Conservation (phyloP, 2,329 filamentous ascomycete species). For the Aureobasidium namibiae region DNA sequence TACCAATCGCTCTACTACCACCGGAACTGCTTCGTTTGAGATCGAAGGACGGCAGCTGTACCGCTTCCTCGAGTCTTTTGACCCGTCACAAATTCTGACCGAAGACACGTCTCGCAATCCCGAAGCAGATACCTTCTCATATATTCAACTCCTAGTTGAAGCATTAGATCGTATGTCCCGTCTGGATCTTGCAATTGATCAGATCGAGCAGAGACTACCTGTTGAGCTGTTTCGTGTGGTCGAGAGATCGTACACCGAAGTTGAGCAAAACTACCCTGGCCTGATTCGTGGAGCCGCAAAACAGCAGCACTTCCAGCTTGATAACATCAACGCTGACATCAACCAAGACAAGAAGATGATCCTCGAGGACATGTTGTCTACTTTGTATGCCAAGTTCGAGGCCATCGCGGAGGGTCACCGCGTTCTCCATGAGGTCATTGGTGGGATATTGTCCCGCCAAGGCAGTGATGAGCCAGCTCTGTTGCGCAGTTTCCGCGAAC, state of each 20-base stretch:
- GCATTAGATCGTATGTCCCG: constrained; percentile 82
- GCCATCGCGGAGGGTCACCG: constrained; percentile 93
- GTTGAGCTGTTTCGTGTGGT: constrained; percentile 92
- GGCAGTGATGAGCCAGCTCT: constrained; percentile 55
- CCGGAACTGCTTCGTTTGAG: constrained; percentile 21
- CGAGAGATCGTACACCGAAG: constrained; percentile 88
- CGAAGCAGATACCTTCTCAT: constrained; percentile 90
- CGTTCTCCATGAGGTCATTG: constrained; percentile 85
- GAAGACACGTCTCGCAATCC: constrained; percentile 92
- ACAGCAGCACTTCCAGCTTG: constrained; percentile 43
- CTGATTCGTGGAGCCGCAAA: constrained; percentile 48
- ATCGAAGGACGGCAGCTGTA: constrained; percentile 48
- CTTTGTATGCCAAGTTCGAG: constrained; percentile 92
- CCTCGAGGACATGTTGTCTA: constrained; percentile 85
- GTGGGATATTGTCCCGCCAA: constrained; percentile 76
- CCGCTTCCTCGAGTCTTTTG: constrained; percentile 49
- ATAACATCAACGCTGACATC: constrained; percentile 23
- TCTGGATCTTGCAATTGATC: constrained; percentile 78
- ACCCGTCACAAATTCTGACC: constrained; percentile 50
- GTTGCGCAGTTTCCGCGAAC: constrained; percentile 83
- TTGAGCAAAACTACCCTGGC: constrained; percentile 86
- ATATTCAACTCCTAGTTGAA: constrained; percentile 80
- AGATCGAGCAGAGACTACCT: constrained; percentile 83
- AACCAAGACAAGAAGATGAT: constrained; percentile 63
- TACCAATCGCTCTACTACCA: constrained; percentile 43